Base-by-base conservation (phyloP, 164 flowering plant genomes). In the Cinnamomum chago region DNA sequence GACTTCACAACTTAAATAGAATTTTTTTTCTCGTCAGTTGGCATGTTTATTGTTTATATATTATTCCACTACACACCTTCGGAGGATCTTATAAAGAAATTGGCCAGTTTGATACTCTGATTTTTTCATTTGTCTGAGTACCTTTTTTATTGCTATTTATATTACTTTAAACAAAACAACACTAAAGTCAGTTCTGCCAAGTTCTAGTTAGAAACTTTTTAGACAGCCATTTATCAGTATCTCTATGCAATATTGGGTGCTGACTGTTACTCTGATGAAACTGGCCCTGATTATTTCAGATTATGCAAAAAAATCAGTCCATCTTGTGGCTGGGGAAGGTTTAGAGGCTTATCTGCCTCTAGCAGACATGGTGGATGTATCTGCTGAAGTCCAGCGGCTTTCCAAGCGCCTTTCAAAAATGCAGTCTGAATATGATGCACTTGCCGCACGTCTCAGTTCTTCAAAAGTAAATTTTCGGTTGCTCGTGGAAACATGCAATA, bases 331-430 rank as follows among this genome's bases (percentile, higher is more conserved):
- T 20, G 87, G 94, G 80, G 98, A 94, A 84, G 95, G 98, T 23
- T 83, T 94, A 50, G 98, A 92, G 81, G 97, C 97, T 47, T 94
- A 92, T 84, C 94, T 94, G 24, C 98, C 98, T 47, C 95, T 94
- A 72, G 90, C 94, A 55, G 95, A 89, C 71, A 91, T 94, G 98
- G 88, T 94, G 33, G 98, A 94, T 83, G 83, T 92, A 70, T 86
- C 97, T 77, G 83, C 97, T 62, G 97, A 94, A 87, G 83, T 90
- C 24, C 82, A 91, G 71, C 93, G 98, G 52, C 91, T 94, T 75
- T 81, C 92, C 13, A 94, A 90, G 78, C 92, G 98, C 73, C 90
- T 94, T 22, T 82, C 86, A 30, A 94, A 92, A 83, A 88, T 94
- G 95, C 91, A 91, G 75, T 70, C 73, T 15, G 98, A 94, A 76